A percentile compares a stretch with the other conserved stretches of the same genome.
phyloP scores from a whole-genome alignment of 768 basidiomycete species.

The Ramaria rubella region DNA sequence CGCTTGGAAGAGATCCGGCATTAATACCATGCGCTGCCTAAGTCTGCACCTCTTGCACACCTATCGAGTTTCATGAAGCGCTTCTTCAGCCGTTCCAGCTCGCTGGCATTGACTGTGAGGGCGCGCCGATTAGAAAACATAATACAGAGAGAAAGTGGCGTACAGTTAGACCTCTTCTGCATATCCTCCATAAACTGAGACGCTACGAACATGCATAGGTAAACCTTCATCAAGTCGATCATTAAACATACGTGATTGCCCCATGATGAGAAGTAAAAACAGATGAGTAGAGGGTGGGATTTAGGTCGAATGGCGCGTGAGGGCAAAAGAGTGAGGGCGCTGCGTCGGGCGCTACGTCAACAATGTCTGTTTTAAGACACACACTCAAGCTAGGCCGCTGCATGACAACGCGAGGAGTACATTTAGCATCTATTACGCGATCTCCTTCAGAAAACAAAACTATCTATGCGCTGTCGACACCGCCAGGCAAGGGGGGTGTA shows the following conservation, averaged over 20 bases:
- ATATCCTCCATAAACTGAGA: conserved; percentile 98
- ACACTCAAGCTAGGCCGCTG: background rate
- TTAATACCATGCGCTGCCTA: background rate
- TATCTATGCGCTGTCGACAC: conserved; percentile 84
- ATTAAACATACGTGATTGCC: conserved; percentile 68
- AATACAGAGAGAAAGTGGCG: conserved; percentile 29
- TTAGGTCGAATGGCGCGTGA: background rate
- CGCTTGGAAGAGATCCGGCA: conserved; percentile 42
- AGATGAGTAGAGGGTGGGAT: background rate
- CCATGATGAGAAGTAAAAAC: conserved; percentile 43
- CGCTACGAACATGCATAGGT: conserved; percentile 34
- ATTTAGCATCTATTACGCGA: background rate
- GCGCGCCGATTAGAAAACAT: background rate
- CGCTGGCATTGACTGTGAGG: conserved; percentile 78
- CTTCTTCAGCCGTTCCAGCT: conserved; percentile 94
- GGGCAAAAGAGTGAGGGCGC: background rate
- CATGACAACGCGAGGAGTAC: background rate
- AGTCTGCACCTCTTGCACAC: conserved; percentile 31
- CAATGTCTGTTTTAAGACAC: background rate
- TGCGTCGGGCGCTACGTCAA: background rate
- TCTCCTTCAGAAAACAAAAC: conserved; percentile 36
- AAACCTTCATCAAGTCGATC: conserved; percentile 6
- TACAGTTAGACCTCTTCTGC: conserved; percentile 96
- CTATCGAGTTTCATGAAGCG: conserved; percentile 99
- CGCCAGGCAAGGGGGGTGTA: conserved; percentile 79